Evolutionary conservation across 1,284 basidiomycete species (phyloP), one percentile per base, ranked within the genome.

Genomic region (Cryptococcus amylolentus): DNA sequence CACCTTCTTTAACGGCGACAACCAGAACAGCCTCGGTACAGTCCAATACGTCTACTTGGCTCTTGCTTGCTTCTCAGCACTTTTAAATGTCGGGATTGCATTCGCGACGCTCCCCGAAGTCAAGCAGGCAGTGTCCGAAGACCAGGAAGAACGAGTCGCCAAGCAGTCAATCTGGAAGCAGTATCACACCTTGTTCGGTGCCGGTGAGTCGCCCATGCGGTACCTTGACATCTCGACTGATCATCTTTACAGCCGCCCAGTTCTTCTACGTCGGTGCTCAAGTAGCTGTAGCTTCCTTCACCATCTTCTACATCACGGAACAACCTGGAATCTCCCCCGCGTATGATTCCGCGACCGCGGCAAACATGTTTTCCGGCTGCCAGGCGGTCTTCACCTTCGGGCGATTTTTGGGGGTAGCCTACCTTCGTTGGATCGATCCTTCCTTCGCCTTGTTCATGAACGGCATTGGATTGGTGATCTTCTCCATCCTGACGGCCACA

Each of bases 21-120:
- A 67, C 55, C 58, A 57, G 7, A 49, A 58, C 28, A 53, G 52
- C 44, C 63, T 68, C 47, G 57, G 51, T 26, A 63, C 64, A 0
- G 70, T 70, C 5, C 69, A 70, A 62, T 71, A 71, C 51, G 69
- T 72, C n/a, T 72, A 72, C 56, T 62, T 71, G 9, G 66, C 71
- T 3, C 55, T 72, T 44, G 41, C 61, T 1, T 27, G 51, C 37
- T 63, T 72, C 35, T 69, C 64, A 3, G 37, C 65, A 7, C 38
- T 68, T 53, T 51, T 55, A 18, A 55, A 55, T 23, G 38, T 55
- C 26, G 12, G 42, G 39, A 31, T 46, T 18, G 38, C 31, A 28
- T 72, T 70, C 38, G 63, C 62, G 48, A 69, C 65, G 47, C 62
- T 72, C 5, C 70, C 69, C 3, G 70, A 72, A 56, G 62, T 70